Evolutionary conservation across 495 filamentous ascomycete genomes (phyloP), one percentile per base, ranked within the genome.

Genomic region (Aspergillus saccharolyticus): DNA sequence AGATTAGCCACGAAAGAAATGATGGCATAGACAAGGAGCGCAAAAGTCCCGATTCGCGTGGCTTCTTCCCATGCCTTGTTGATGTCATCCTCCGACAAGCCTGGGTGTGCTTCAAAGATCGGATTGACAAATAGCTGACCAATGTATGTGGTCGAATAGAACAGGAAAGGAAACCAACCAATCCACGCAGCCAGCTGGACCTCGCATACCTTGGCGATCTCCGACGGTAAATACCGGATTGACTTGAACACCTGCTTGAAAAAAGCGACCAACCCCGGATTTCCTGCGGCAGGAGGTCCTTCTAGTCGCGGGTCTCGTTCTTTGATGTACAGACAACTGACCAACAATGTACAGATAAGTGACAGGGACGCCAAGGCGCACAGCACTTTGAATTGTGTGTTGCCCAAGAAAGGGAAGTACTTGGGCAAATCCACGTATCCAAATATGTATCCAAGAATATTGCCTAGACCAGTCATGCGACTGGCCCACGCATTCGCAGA

Each of bases 141-240:
- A 63, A 96, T 86, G 69, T 91, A 96, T 24, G 89, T 94, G 1
- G 89, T 94, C 7, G 90, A 88, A 74, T 96, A 96, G 72, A 92
- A 96, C 0, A 96, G 78, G 74, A 96, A 93, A 17, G 91, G 91
- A 65, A 96, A 96, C 88, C 91, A 96, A 56, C 89, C 91, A 60
- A 96, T 85, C 91, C 91, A 96, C 22, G 89, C 89, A 55, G 87
- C 90, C 64, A 96, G 83, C 68, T 96, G 90, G 0, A 94, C 90
- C 59, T 89, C 76, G 70, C 91, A 96, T 57, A 96, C 88, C 62
- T 84, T 86, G 19, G 80, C 75, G 62, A 91, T 90, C 66, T 96
- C 89, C 2, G 84, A 83, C 0, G 91, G 90, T 3, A 96, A 78
- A 49, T 83, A 76, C 54, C 80, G 81, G 57, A 93, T 87, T 1